These are phyloP conservation scores for Conticribra guillardii DNA, from an alignment of 108 stramenopile species.

Conservation along the genomic window DNA sequence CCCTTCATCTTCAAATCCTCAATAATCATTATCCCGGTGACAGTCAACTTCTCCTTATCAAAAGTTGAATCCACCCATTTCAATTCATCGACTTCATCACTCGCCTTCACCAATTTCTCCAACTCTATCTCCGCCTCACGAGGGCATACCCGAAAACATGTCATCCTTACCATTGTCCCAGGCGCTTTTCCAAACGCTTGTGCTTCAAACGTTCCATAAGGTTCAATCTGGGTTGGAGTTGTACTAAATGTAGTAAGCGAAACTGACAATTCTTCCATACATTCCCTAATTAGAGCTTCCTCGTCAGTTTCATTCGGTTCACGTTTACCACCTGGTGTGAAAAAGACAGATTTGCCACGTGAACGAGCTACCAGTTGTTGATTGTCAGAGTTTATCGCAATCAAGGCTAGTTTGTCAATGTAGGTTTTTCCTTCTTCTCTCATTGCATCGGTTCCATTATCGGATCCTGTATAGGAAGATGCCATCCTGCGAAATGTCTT, in stretches of 20 bases:
- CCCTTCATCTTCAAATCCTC: constrained; percentile 56
- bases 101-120: constrained; percentile 38
- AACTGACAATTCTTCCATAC: constrained; percentile 57
- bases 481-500: no score
- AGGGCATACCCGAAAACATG: constrained; percentile 45
- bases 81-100: constrained; percentile 60
- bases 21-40: constrained; percentile 56
- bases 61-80: constrained; percentile 57
- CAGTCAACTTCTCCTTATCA: constrained; percentile 44
- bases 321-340: constrained; percentile 65
- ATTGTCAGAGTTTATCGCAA: constrained; percentile 44
- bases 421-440: constrained; percentile 5
- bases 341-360: constrained; percentile 49
- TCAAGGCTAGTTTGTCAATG: constrained; percentile 60
- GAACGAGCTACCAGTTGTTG: constrained; percentile 60
- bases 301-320: constrained; percentile 52
- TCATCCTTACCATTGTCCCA: constrained; percentile 61
- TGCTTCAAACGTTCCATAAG: constrained; percentile 56
- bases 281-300: constrained; percentile 55
- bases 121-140: constrained; percentile 49
- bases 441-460: no score
- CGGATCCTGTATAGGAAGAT: no score
- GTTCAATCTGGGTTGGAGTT: constrained; percentile 32
- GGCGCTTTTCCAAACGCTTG: constrained; percentile 60
- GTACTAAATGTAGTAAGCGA: constrained; percentile 37